Base-by-base conservation (phyloP, 345 rosid genomes). In the Pelargonium nanum region DNA sequence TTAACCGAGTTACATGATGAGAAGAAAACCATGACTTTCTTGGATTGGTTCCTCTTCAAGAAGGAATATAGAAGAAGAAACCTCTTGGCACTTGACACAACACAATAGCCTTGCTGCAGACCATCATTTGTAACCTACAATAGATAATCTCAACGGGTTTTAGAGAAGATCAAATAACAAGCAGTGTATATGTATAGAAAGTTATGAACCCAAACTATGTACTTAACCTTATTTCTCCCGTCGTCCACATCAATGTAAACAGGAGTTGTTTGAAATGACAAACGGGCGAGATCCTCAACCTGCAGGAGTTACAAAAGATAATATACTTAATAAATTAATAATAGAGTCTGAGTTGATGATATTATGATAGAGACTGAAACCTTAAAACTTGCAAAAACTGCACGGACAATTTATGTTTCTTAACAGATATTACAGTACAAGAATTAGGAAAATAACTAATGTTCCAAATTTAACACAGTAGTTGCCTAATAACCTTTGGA, bases 21-120 rank as follows among this genome's bases (percentile, higher is more conserved):
- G 77, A 94, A 90, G 78, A 94, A 94, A 59, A 94, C 97, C 97
- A 94, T 88, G 69, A 90, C 86, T 77, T 94, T 94, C 81, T 94
- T 94, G 22, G 83, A 84, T 55, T 72, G 75, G 58, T 88, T 87
- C 81, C 95, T 86, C 81, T 85, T 94, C 82, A 94, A 65, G 71
- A 94, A 94, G 19, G 99, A 86, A 68, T 87, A 86, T 9, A 94
- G 75, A 68, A 94, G 92, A 52, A 88, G 6, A 75, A 94, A 88
- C 81, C 97, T 83, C 69, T 86, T 83, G 22, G 88, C 81, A 73
- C 87, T 80, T 1, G 88, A 91, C 63, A 86, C 80, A 34, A 94
- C 91, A 79, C 97, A 90, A 48, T 90, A 90, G 54, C 97, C 99
- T 80, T 87, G 97, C 81, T 86, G 90, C 70, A 94, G 66, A 32